These are phyloP conservation scores for Stephania japonica DNA, from an alignment of 164 flowering plant species.

Conservation along the genomic window DNA sequence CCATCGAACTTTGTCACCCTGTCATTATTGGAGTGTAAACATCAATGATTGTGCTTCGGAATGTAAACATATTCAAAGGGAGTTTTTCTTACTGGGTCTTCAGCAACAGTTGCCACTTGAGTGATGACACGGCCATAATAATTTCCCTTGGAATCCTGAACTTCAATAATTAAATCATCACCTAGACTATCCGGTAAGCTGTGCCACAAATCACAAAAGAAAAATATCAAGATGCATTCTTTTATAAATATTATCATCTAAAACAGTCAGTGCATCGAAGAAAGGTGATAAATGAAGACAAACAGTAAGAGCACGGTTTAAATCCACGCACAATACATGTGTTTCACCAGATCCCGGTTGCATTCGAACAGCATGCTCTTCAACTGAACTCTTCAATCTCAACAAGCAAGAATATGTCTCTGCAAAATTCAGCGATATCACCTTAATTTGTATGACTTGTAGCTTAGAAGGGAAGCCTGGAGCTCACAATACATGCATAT, in stretches of 20 bases:
- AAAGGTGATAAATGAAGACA: neutral
- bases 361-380: constrained; percentile 68
- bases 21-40: constrained; percentile 23
- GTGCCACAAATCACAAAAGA: constrained; percentile 10
- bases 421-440: constrained; percentile 17
- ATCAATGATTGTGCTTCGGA: constrained; percentile 3
- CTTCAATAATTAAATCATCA: constrained; percentile 83
- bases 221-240: neutral
- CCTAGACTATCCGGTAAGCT: constrained; percentile 90
- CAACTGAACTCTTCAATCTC: constrained; percentile 70
- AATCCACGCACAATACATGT: constrained; percentile 78
- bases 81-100: constrained; percentile 53
- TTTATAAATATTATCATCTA: neutral
- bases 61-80: neutral
- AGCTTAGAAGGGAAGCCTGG: neutral
- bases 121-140: constrained; percentile 70
- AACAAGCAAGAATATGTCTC: constrained; percentile 68
- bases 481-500: neutral
- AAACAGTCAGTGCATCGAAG: neutral
- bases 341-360: constrained; percentile 92
- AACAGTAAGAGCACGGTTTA: neutral
- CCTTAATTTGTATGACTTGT: neutral
- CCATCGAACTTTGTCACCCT: constrained; percentile 95
- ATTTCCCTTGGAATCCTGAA: constrained; percentile 76
- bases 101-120: constrained; percentile 78